Evolutionary conservation across 78 protist species (phyloP), one percentile per base, ranked within the genome.

Genomic region (Speleostelium caveatum): DNA sequence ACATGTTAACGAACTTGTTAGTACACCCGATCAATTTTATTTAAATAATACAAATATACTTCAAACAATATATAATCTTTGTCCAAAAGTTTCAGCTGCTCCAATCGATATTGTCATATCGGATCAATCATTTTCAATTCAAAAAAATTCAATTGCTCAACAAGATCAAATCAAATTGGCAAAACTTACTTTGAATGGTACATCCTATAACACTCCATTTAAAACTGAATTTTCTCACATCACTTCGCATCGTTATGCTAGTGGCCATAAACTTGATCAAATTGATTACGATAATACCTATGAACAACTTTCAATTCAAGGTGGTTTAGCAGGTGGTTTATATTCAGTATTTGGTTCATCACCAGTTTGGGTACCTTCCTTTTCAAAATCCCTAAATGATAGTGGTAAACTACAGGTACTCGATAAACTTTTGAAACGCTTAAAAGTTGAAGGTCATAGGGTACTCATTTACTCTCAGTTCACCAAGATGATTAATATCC

Each of bases 381-480:
- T 86, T 45, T 73, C 85, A 17, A 75, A 86, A 65, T 59, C 94
- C 8, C 61, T 96, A 8, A 19, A 51, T 22, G 96, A 86, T 58
- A 73, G 94, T 19, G 96, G 95, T 38, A 97, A 97, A 67, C 62
- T 96, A 63, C 77, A 58, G 35, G 83, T 62, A 3, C 90, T 98
- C 5, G 98, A 96, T 71, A 55, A 36, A 51, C 71, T 96, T 38
- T 93, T 98, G 26, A 60, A 61, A 7, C 3, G 36, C 14, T 85
- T 96, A 17, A 69, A 87, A 42, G 73, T 10, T 8, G 94, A 86
- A 61, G 96, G 96, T 39, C 98, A 97, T 93, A 80, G 98, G 10
- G 95, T 85, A n/a, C 65, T 98, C 14, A 71, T 98, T 55, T 98
- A 93, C 59, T 98, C 97, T 42, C 99, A 98, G 75, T 95, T 96